Evolutionary conservation across 352 stramenopile genomes (phyloP).

Genomic region (Thalassiosira mediterranea): DNA sequence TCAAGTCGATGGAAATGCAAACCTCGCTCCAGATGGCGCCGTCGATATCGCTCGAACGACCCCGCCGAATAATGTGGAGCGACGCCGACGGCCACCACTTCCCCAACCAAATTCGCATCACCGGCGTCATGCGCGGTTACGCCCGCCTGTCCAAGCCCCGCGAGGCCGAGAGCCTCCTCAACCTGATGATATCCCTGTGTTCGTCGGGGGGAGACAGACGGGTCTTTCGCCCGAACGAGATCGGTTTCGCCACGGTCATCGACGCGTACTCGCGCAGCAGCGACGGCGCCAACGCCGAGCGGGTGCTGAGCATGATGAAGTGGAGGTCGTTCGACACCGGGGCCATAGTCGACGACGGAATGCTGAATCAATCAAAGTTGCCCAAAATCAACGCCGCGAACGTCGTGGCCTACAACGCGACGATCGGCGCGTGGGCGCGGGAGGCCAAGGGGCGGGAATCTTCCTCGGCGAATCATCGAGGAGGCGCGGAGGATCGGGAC

Average conservation of each 20-base stretch:
- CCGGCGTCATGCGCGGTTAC: conserved; percentile 43
- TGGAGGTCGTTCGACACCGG: background rate
- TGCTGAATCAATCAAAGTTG: no score
- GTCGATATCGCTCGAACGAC: background rate
- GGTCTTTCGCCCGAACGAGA: conserved; percentile 37
- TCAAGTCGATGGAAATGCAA: background rate
- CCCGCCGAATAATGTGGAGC: conserved; percentile 27
- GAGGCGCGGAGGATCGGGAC: background rate
- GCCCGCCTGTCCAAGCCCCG: conserved; percentile 8
- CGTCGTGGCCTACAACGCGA: conserved; percentile 46
- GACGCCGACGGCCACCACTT: conserved; percentile 35
- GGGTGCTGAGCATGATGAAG: conserved; percentile 43
- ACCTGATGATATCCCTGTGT: conserved; percentile 35
- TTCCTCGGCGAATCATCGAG: background rate
- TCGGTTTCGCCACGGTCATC: conserved; percentile 47
- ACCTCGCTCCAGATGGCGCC: background rate
- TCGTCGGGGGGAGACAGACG: background rate
- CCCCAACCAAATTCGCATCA: conserved; percentile 48
- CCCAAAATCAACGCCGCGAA: conserved; percentile 17
- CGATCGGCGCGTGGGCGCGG: conserved; percentile 44
- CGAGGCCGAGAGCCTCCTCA: conserved; percentile 33
- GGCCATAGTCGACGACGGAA: background rate
- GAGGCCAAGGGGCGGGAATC: conserved; percentile 8
- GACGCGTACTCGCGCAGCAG: conserved; percentile 30
- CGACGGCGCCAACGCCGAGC: conserved; percentile 44